A percentile compares a stretch with the other conserved stretches of the same genome.
Conservation (phyloP, 2,329 filamentous ascomycete genomes). For the Paracamarosporium sp. region DNA sequence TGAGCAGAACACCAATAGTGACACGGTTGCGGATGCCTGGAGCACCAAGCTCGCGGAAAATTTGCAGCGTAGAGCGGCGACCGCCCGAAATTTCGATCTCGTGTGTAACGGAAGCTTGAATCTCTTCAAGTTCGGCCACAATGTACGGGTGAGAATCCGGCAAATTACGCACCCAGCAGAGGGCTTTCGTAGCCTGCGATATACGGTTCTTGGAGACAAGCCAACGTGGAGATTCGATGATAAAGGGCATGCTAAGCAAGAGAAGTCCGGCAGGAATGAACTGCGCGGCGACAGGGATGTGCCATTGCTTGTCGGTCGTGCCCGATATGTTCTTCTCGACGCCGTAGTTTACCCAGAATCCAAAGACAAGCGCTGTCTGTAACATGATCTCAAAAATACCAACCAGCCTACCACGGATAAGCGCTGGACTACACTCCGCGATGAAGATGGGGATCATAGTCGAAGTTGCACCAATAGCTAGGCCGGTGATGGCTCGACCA, state of each 20-base stretch:
- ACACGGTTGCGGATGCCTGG: constrained; percentile 1
- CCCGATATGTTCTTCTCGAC: constrained; percentile 14
- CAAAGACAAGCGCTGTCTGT: constrained; percentile 71
- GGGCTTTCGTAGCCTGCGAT: constrained; percentile 22
- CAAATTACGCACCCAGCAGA: constrained; percentile 8
- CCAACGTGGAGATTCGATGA: constrained; percentile 45
- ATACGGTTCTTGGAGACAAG: constrained; percentile 45
- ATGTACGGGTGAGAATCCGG: constrained; percentile 9
- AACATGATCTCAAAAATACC: constrained; percentile 58
- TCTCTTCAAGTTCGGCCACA: constrained; percentile 1
- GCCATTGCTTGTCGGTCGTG: constrained; percentile 15
- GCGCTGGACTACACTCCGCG: constrained; percentile 67
- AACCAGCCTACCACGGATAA: constrained; percentile 70
- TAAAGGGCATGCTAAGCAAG: constrained; percentile 57
- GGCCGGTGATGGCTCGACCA: not conserved
- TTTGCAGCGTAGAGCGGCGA: not conserved
- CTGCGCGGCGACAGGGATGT: constrained; percentile 28
- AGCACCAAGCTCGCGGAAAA: constrained; percentile 1
- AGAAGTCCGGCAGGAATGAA: constrained; percentile 26
- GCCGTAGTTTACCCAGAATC: constrained; percentile 37
- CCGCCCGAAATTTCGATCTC: not conserved
- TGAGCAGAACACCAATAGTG: constrained; percentile 3
- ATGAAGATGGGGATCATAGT: constrained; percentile 56
- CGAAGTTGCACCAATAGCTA: not conserved
- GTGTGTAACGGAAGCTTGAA: constrained; percentile 1